Conservation (phyloP, 768 basidiomycete genomes). For the Tricholomella constricta region DNA sequence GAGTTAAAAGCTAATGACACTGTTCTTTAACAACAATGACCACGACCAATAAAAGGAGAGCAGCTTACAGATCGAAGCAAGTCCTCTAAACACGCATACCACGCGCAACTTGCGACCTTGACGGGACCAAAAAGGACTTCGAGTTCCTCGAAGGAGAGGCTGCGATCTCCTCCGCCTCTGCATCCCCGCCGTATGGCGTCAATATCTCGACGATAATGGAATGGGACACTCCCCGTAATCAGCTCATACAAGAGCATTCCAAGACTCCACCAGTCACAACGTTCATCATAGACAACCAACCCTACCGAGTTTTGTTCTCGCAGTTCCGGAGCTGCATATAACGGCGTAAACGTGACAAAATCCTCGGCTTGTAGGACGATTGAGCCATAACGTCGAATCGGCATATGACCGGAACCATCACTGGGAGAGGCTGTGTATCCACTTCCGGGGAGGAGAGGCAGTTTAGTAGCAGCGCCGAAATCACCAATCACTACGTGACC, state of each 20-base stretch:
- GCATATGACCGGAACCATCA: too few species aligned
- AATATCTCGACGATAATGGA: neutral
- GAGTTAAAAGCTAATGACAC: slow-evolving; percentile 27
- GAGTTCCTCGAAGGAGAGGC: slow-evolving; percentile 24
- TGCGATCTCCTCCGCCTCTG: slow-evolving; percentile 23
- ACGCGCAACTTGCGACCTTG: neutral
- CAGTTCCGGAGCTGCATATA: slow-evolving; percentile 39
- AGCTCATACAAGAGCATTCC: slow-evolving; percentile 35
- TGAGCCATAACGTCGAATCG: slow-evolving; percentile 5
- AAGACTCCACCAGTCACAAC: slow-evolving; percentile 40
- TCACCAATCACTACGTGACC: slow-evolving; percentile 60
- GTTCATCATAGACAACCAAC: slow-evolving; percentile 30
- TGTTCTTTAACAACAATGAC: neutral
- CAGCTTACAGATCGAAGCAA: slow-evolving; percentile 28
- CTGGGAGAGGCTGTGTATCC: neutral
- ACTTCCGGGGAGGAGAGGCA: slow-evolving; percentile 15
- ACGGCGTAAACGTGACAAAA: slow-evolving; percentile 32
- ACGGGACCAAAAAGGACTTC: slow-evolving; percentile 15
- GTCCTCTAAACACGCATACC: slow-evolving; percentile 14
- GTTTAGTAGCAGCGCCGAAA: slow-evolving; percentile 54
- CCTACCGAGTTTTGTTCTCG: slow-evolving; percentile 25
- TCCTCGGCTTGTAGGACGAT: slow-evolving; percentile 26
- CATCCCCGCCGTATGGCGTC: neutral
- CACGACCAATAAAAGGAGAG: neutral
- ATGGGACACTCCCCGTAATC: slow-evolving; percentile 29